These are phyloP conservation scores for Keqinozyma sinolaborantium DNA, from an alignment of 1,139 yeast species.

Conservation along the genomic window DNA sequence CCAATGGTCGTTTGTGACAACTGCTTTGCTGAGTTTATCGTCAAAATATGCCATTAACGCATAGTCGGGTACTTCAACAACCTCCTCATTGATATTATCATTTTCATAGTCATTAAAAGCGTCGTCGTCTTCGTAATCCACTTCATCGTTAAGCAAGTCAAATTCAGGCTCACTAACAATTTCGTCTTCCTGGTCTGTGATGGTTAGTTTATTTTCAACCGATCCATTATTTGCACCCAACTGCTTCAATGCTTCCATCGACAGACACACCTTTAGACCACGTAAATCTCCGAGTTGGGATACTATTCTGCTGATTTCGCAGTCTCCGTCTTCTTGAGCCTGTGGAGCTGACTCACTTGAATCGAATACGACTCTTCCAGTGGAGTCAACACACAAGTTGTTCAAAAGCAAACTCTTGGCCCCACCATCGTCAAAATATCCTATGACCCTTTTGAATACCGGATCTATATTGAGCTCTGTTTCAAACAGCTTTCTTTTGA, in stretches of 20 bases:
- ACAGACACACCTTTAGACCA: conserved; percentile 51
- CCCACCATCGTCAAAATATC: conserved; percentile 93
- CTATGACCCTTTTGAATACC: conserved; percentile 76
- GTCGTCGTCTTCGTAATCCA: conserved; percentile 22
- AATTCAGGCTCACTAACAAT: not conserved
- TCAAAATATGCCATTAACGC: conserved; percentile 78
- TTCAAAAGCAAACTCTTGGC: conserved; percentile 77
- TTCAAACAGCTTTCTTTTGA: conserved; percentile 65
- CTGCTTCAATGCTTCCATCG: conserved; percentile 48
- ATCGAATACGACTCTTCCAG: conserved; percentile 62
- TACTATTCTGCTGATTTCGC: not conserved
- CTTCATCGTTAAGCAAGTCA: conserved; percentile 1
- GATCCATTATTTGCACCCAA: conserved; percentile 36
- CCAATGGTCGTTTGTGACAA: conserved; percentile 44
- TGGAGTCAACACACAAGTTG: conserved; percentile 52
- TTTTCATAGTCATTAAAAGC: conserved; percentile 22
- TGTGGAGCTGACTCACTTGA: not conserved
- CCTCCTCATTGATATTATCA: not conserved
- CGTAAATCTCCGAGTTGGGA: conserved; percentile 25
- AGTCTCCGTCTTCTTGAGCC: too few relatives aligned
- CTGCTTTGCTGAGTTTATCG: conserved; percentile 42
- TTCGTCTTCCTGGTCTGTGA: too few relatives aligned
- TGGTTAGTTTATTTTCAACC: too few relatives aligned
- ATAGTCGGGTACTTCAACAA: conserved; percentile 43
- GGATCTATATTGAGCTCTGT: conserved; percentile 80